These are phyloP conservation scores for Coccinonectria pachysandricola DNA, from an alignment of 2,329 filamentous ascomycete genomes.

Conservation along the genomic window DNA sequence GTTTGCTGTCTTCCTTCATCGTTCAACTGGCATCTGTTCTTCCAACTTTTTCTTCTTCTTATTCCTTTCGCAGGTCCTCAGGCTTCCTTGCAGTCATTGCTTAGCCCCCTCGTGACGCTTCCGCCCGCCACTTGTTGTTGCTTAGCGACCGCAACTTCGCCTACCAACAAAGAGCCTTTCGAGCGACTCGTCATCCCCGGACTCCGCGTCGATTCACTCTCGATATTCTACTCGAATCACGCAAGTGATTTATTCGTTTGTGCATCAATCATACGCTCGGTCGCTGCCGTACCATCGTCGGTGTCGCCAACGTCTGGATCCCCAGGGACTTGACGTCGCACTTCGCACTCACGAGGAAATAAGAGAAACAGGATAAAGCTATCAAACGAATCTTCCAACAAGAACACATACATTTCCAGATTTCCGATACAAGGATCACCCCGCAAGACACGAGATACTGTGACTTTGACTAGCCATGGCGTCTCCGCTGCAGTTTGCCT, in stretches of 20 bases:
- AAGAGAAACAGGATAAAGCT: conserved; percentile 9
- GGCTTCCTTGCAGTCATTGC: no score
- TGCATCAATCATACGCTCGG: no score
- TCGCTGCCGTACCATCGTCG: no score
- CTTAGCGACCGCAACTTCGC: conserved; percentile 5
- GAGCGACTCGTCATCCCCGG: no score
- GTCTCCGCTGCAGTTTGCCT: conserved; percentile 87
- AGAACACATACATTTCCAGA: conserved; percentile 21
- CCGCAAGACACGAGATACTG: conserved; percentile 37
- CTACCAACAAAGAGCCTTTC: no score
- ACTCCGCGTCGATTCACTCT: conserved; percentile 3
- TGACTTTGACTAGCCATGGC: conserved; percentile 94
- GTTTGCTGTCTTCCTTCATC: conserved; percentile 28
- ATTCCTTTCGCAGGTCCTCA: conserved; percentile 16
- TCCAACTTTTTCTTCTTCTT: conserved; percentile 19
- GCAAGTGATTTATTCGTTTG: conserved; percentile 8
- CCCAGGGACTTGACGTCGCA: no score
- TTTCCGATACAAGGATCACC: conserved; percentile 15
- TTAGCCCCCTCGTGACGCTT: conserved; percentile 9
- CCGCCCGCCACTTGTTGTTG: conserved; percentile 12
- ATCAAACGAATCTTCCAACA: conserved; percentile 4
- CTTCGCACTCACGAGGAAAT: conserved; percentile 12
- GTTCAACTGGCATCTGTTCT: conserved; percentile 26
- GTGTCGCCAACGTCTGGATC: conserved; percentile 1
- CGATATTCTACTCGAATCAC: conserved; percentile 13